Evolutionary conservation across 2,329 filamentous ascomycete genomes (phyloP).

Genomic region (Epichloe festucae): DNA sequence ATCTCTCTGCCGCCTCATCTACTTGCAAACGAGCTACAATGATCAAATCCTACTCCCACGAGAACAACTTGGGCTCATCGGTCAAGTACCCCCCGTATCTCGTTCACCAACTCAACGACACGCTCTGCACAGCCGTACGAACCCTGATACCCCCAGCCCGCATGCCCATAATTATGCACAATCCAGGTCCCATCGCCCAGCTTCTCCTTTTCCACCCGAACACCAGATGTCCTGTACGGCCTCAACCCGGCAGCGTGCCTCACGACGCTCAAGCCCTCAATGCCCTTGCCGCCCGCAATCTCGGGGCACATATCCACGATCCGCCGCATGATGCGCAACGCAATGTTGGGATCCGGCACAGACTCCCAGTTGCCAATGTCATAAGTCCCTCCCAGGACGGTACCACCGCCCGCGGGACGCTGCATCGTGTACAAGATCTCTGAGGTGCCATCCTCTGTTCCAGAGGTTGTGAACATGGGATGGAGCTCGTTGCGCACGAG

Average conservation of each 20-base stretch:
- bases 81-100: conserved; percentile 30
- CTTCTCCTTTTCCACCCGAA: conserved; percentile 52
- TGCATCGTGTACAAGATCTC: conserved; percentile 76
- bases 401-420: conserved; percentile 66
- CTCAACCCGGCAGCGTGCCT: conserved; percentile 73
- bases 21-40: no score
- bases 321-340: conserved; percentile 74
- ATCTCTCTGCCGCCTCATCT: no score
- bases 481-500: conserved; percentile 67
- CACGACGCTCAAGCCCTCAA: conserved; percentile 61
- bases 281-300: conserved; percentile 51
- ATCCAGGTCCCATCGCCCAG: conserved; percentile 44
- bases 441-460: conserved; percentile 58
- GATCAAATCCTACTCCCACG: conserved; percentile 7
- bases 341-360: conserved; percentile 66
- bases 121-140: conserved; percentile 58
- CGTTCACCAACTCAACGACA: conserved; percentile 53
- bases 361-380: conserved; percentile 70
- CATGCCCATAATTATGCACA: conserved; percentile 75
- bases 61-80: conserved; percentile 19
- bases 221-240: conserved; percentile 59
- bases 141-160: conserved; percentile 62
- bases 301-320: conserved; percentile 50
- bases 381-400: conserved; percentile 75
- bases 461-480: conserved; percentile 56